Percentiles rank a stretch among this genome's conserved stretches.
phyloP scores from a whole-genome alignment of 495 filamentous ascomycete species.

The Penicillium argentinense region DNA sequence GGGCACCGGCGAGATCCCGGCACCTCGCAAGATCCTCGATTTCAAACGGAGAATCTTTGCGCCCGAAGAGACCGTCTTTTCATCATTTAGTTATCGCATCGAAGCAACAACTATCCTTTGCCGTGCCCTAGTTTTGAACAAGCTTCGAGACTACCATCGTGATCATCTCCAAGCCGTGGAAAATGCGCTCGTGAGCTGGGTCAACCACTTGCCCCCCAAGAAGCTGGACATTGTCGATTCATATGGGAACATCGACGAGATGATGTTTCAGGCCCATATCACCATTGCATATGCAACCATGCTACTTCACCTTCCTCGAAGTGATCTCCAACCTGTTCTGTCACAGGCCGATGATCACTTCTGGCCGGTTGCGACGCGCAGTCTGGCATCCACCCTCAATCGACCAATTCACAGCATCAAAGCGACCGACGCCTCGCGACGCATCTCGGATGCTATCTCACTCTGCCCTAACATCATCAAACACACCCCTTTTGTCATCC shows the following conservation, averaged over 20 bases:
- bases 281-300: constrained; percentile 43
- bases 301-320: constrained; percentile 43
- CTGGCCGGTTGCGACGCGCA: constrained; percentile 28
- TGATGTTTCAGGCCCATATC: constrained; percentile 46
- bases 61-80: constrained; percentile 36
- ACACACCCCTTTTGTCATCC: constrained; percentile 39
- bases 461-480: constrained; percentile 39
- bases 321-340: constrained; percentile 35
- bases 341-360: constrained; percentile 27
- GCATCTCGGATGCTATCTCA: constrained; percentile 38
- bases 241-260: constrained; percentile 47
- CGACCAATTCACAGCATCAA: constrained; percentile 44
- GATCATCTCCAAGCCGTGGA: constrained; percentile 46
- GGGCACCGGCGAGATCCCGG: constrained; percentile 26
- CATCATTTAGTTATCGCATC: constrained; percentile 46
- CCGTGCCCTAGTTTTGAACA: constrained; percentile 37
- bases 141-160: constrained; percentile 34
- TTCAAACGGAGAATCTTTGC: constrained; percentile 40
- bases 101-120: constrained; percentile 40
- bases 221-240: constrained; percentile 46
- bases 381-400: constrained; percentile 36
- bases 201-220: constrained; percentile 39
- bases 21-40: constrained; percentile 28
- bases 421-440: constrained; percentile 42
- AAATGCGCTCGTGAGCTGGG: constrained; percentile 47